Evolutionary conservation across 2,329 filamentous ascomycete species (phyloP).

Genomic region (Orbilia ellipsospora): DNA sequence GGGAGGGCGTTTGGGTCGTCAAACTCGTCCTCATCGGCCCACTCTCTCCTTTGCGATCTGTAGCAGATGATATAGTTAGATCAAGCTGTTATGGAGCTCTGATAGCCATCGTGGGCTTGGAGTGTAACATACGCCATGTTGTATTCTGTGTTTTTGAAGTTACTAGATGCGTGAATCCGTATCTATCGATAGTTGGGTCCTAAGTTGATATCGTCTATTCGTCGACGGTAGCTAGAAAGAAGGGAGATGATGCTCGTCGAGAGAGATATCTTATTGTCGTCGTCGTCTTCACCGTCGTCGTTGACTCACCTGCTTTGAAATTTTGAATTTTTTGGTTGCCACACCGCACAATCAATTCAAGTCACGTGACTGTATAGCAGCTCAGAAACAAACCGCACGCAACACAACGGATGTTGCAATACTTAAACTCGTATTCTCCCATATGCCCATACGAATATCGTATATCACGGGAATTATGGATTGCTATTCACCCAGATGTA

Average conservation of each 20-base stretch:
- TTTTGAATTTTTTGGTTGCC: slow-evolving; percentile 39
- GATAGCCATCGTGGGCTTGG: neutral
- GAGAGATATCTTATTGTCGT: slow-evolving; percentile 7
- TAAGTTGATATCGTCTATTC: neutral
- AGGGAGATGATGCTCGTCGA: slow-evolving; percentile 5
- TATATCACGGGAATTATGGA: too few species aligned
- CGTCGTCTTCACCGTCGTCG: slow-evolving; percentile 43
- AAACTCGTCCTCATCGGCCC: slow-evolving; percentile 91
- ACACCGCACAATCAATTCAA: slow-evolving; percentile 30
- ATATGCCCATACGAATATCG: too few species aligned
- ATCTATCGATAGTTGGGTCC: neutral
- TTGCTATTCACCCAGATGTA: slow-evolving; percentile 1
- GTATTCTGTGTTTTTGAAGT: slow-evolving; percentile 4
- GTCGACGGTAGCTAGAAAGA: neutral
- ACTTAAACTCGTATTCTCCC: too few species aligned
- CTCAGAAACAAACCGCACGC: neutral
- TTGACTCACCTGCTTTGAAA: slow-evolving; percentile 19
- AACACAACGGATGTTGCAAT: slow-evolving; percentile 13
- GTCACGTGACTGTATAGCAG: slow-evolving; percentile 15
- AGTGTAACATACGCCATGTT: slow-evolving; percentile 39
- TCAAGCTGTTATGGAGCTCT: slow-evolving; percentile 33
- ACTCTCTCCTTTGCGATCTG: slow-evolving; percentile 69
- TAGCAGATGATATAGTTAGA: slow-evolving; percentile 16
- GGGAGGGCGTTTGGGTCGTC: slow-evolving; percentile 88
- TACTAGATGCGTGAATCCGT: neutral